These are phyloP conservation scores for Soucietia sequanensis DNA, from an alignment of 805 yeast species.

Conservation along the genomic window DNA sequence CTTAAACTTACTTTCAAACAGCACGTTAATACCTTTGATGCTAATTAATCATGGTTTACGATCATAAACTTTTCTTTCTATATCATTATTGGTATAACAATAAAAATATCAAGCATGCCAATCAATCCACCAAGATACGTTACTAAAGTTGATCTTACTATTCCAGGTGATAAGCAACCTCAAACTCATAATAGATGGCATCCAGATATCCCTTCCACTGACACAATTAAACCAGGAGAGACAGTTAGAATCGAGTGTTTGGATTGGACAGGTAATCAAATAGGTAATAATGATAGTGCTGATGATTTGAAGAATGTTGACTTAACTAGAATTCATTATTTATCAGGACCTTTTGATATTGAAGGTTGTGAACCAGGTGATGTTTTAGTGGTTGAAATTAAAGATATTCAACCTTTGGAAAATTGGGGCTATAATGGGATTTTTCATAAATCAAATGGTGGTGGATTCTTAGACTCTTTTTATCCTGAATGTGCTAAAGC, in stretches of 20 bases:
- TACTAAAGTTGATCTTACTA: conserved; percentile 40
- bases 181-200: conserved; percentile 55
- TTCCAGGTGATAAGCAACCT: conserved; percentile 46
- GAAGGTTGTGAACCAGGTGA: conserved; percentile 49
- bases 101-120: conserved; percentile 12
- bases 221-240: conserved; percentile 40
- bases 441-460: conserved; percentile 49
- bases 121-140: conserved; percentile 31
- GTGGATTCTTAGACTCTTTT: conserved; percentile 48
- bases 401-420: conserved; percentile 52
- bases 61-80: too few species aligned
- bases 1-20: too few species aligned
- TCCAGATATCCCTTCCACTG: conserved; percentile 47
- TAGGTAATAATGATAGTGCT: conserved; percentile 45
- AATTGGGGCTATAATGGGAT: conserved; percentile 55
- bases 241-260: conserved; percentile 49
- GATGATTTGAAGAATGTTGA: conserved; percentile 48
- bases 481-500: conserved; percentile 55
- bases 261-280: conserved; percentile 57
- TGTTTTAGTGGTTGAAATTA: conserved; percentile 47
- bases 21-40: too few species aligned
- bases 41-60: too few species aligned
- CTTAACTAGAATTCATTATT: conserved; percentile 44
- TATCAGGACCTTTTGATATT: conserved; percentile 49
- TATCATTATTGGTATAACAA: too few species aligned